Conservation (phyloP, 164 flowering plant species). For the Brasenia schreberi region DNA sequence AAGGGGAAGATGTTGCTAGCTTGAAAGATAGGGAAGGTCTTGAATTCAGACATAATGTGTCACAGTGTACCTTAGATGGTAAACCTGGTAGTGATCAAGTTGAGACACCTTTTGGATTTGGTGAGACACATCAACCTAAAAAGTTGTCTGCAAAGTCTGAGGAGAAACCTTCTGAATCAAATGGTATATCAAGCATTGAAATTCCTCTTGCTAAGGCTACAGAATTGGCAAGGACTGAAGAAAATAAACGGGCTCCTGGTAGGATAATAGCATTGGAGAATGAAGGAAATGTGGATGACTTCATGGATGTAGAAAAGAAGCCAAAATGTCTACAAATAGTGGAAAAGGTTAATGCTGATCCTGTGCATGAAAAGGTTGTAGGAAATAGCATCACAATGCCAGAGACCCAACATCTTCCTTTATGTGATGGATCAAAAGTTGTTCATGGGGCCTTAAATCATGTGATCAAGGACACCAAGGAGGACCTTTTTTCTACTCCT, state of each 20-base stretch:
- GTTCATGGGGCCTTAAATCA: constrained; percentile 4
- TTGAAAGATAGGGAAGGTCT: neutral
- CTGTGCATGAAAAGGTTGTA: constrained; percentile 3
- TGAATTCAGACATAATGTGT: neutral
- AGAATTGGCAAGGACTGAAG: constrained; percentile 3
- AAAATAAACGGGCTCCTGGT: constrained; percentile 3
- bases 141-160: constrained; percentile 16
- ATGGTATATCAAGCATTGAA: no score
- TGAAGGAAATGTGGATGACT: constrained; percentile 3
- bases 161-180: neutral
- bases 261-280: constrained; percentile 3
- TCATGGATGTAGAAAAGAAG: constrained; percentile 3
- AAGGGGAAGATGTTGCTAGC: constrained; percentile 2
- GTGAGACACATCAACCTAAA: constrained; percentile 13
- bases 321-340: neutral
- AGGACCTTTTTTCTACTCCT: constrained; percentile 11
- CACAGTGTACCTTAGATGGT: constrained; percentile 3
- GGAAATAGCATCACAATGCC: constrained; percentile 2
- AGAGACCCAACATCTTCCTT: neutral
- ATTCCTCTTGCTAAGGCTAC: constrained; percentile 3
- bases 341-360: constrained; percentile 7
- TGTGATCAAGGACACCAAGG: constrained; percentile 13
- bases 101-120: constrained; percentile 12
- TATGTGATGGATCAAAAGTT: no score
- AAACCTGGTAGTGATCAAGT: constrained; percentile 12